Percentiles rank a stretch among this genome's conserved stretches.
phyloP scores from a whole-genome alignment of 768 basidiomycete species.

The Suillus americanus region DNA sequence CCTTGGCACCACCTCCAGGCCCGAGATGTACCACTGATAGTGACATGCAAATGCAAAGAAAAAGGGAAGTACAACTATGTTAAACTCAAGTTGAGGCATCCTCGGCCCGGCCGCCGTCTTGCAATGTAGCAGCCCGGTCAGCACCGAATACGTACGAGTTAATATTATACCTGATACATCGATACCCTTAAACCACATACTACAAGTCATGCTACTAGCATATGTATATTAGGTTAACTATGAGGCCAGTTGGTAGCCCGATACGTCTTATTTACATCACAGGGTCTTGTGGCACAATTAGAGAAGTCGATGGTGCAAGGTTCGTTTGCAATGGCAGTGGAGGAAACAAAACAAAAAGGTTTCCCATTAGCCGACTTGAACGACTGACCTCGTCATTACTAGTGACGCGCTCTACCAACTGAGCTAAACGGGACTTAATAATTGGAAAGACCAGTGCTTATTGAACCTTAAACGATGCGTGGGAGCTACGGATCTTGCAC shows the following conservation, averaged over 20 bases:
- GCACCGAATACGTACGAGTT: no score
- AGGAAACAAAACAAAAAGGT: slow-evolving; percentile 10
- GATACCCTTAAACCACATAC: not conserved
- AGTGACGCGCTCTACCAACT: slow-evolving; percentile 45
- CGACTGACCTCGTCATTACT: slow-evolving; percentile 47
- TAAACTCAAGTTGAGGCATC: no score
- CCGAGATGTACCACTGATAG: no score
- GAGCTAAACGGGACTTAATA: slow-evolving; percentile 1
- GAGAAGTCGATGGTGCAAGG: no score
- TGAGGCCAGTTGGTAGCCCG: not conserved
- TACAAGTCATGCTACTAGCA: not conserved
- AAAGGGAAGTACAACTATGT: no score
- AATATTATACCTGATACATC: no score
- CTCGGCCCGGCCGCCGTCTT: no score
- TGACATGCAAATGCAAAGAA: no score
- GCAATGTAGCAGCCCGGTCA: no score
- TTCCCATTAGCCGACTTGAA: slow-evolving; percentile 43
- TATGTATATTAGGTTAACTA: not conserved
- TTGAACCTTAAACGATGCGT: not conserved
- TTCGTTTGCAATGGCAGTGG: not conserved
- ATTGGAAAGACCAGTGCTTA: not conserved
- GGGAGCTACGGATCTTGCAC: not conserved
- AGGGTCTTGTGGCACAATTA: not conserved
- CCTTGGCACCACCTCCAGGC: no score
- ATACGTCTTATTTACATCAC: not conserved